These are phyloP conservation scores for Paramyrothecium roridum DNA, from an alignment of 2,329 filamentous ascomycete genomes.

Conservation along the genomic window DNA sequence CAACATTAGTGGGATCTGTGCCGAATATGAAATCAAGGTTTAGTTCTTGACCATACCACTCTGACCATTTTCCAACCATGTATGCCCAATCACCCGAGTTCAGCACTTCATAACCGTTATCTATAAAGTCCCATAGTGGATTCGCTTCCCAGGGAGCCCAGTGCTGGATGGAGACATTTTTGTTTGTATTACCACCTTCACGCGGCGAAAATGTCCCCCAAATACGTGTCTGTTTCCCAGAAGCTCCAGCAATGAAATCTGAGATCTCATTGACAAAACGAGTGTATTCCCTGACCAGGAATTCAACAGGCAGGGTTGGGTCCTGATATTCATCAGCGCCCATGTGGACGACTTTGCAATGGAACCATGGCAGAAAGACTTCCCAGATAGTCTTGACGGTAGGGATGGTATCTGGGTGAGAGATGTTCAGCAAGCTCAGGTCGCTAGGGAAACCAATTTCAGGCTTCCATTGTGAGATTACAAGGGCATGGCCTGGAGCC, in stretches of 20 bases:
- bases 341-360: conserved; percentile 51
- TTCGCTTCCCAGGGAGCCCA: conserved; percentile 17
- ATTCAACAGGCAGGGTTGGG: conserved; percentile 13
- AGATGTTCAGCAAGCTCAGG: conserved; percentile 41
- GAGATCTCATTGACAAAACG: conserved; percentile 41
- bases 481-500: conserved; percentile 53
- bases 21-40: conserved; percentile 7
- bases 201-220: conserved; percentile 42
- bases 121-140: conserved; percentile 15
- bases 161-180: conserved; percentile 32
- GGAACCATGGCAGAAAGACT: conserved; percentile 53
- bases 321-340: conserved; percentile 53
- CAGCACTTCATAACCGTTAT: conserved; percentile 16
- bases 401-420: conserved; percentile 48
- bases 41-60: neutral
- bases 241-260: conserved; percentile 37
- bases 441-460: conserved; percentile 45
- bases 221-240: conserved; percentile 44
- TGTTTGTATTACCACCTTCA: conserved; percentile 14
- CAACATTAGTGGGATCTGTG: conserved; percentile 20
- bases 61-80: conserved; percentile 26
- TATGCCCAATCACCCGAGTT: conserved; percentile 20
- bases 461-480: conserved; percentile 57
- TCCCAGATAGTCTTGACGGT: conserved; percentile 48
- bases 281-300: conserved; percentile 41